Conservation (phyloP, 352 stramenopile genomes). For the Sclerospora graminicola region DNA sequence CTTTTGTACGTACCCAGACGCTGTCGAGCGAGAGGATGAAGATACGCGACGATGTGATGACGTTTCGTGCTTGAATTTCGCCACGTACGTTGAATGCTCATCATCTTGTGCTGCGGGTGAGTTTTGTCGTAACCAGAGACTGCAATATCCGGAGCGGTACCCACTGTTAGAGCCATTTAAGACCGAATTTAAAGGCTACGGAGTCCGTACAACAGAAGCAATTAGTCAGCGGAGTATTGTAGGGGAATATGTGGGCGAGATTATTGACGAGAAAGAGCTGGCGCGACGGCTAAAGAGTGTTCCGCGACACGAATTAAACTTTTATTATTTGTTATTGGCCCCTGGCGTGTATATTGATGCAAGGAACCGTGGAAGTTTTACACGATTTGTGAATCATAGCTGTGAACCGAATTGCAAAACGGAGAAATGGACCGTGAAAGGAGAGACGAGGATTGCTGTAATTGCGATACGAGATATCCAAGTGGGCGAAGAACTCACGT, state of each 20-base stretch:
- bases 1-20: conserved; percentile 43
- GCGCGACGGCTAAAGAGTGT: conserved; percentile 42
- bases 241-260: conserved; percentile 88
- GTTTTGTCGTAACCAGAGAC: conserved; percentile 60
- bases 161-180: conserved; percentile 62
- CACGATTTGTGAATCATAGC: conserved; percentile 94
- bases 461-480: conserved; percentile 87
- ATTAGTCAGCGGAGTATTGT: conserved; percentile 66
- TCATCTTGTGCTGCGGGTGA: conserved; percentile 32
- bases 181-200: conserved; percentile 80
- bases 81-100: conserved; percentile 77
- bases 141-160: conserved; percentile 62
- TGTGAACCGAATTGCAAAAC: conserved; percentile 93
- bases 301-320: conserved; percentile 71
- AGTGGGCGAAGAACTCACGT: conserved; percentile 87
- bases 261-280: conserved; percentile 85
- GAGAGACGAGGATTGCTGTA: conserved; percentile 90
- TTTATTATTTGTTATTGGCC: conserved; percentile 79
- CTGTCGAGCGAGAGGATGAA: conserved; percentile 23
- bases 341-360: conserved; percentile 86
- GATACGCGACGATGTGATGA: conserved; percentile 48
- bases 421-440: conserved; percentile 90
- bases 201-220: conserved; percentile 50
- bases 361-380: conserved; percentile 87
- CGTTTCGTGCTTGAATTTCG: conserved; percentile 84